Conservation (phyloP, 129 eudicot species). For the Saposhnikovia divaricata region DNA sequence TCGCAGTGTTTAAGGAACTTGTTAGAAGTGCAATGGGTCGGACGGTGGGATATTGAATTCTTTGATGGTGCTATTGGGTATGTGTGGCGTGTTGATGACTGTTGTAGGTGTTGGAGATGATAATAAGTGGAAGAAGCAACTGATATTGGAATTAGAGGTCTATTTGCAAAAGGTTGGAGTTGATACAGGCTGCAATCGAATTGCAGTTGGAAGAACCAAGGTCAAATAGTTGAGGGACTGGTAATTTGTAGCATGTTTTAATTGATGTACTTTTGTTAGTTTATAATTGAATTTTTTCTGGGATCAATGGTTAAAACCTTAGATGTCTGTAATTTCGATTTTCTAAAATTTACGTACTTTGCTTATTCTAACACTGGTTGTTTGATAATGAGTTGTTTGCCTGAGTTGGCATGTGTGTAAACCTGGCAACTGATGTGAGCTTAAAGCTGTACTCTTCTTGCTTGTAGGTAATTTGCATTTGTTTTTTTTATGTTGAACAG, state of each 20-base stretch:
- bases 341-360: background rate
- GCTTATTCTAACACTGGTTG: constrained; percentile 2
- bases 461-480: background rate
- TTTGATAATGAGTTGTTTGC: constrained; percentile 6
- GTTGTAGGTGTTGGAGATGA: constrained; percentile 26
- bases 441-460: background rate
- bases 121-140: constrained; percentile 88
- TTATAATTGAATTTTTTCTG: constrained; percentile 23
- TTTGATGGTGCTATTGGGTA: constrained; percentile 25
- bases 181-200: constrained; percentile 81
- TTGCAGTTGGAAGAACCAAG: constrained; percentile 73
- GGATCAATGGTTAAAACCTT: constrained; percentile 12
- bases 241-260: constrained; percentile 26
- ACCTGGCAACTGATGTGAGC: constrained; percentile 9
- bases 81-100: constrained; percentile 27
- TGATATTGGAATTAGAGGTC: constrained; percentile 84
- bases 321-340: background rate
- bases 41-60: constrained; percentile 39
- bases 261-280: constrained; percentile 19
- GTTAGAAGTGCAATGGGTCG: constrained; percentile 32
- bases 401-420: constrained; percentile 3
- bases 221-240: constrained; percentile 40
- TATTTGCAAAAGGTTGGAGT: constrained; percentile 67
- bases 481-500: background rate
- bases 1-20: constrained; percentile 71